phyloP scores from a whole-genome alignment of 345 rosid genomes.

The Sisymbrium altissimum region DNA sequence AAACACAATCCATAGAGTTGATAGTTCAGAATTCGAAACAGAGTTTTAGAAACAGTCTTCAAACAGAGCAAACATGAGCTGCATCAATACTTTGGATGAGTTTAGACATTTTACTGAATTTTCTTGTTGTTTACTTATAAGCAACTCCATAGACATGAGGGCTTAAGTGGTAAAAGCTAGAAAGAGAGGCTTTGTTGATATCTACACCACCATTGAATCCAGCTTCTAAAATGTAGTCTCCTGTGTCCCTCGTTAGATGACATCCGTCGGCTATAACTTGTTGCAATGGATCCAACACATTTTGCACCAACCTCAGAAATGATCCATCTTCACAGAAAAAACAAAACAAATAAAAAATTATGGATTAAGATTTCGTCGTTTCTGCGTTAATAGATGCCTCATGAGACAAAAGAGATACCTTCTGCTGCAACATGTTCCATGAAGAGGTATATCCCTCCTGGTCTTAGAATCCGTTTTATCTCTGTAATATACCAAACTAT shows the following conservation, averaged over 20 bases:
- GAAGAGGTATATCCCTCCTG: conserved; percentile 65
- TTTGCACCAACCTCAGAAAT: conserved; percentile 50
- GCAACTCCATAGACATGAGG: conserved; percentile 77
- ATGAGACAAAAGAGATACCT: conserved; percentile 37
- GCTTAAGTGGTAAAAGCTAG: conserved; percentile 39
- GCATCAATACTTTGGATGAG: no score
- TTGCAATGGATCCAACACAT: conserved; percentile 63
- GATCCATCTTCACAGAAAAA: conserved; percentile 59
- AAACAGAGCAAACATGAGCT: not conserved
- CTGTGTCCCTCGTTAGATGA: conserved; percentile 49
- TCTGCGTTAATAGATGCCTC: no score
- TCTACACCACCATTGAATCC: conserved; percentile 51
- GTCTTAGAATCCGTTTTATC: conserved; percentile 71
- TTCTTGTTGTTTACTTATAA: conserved; percentile 24
- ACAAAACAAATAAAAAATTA: not conserved
- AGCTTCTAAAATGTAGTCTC: conserved; percentile 50
- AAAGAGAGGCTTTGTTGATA: conserved; percentile 39
- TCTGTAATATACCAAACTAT: conserved; percentile 34
- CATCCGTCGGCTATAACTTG: conserved; percentile 70
- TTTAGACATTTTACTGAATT: no score
- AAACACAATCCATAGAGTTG: not conserved
- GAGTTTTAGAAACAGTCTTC: no score
- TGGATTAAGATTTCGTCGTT: not conserved
- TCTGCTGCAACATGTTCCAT: conserved; percentile 86
- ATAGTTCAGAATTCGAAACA: not conserved